A percentile compares a stretch with the other conserved stretches of the same genome.
Conservation (phyloP, 768 basidiomycete genomes). For the Lanmaoa rubissima region DNA sequence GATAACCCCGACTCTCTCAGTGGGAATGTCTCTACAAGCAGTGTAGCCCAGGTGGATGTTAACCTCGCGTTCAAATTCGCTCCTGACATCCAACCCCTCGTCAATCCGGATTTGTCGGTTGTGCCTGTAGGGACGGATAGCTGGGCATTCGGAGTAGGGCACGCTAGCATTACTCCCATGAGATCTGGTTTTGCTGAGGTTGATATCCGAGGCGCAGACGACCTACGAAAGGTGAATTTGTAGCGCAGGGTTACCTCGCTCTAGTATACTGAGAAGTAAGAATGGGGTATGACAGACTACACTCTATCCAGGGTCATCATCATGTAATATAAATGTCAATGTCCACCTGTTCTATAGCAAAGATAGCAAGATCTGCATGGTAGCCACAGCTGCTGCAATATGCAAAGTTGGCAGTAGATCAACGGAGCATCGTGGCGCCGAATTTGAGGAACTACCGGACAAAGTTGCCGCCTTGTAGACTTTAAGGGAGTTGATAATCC, state of each 20-base stretch:
- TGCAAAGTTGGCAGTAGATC: constrained; percentile 6
- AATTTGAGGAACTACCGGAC: constrained; percentile 34
- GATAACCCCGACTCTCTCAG: constrained; percentile 45
- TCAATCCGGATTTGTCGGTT: constrained; percentile 53
- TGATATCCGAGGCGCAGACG: constrained; percentile 1
- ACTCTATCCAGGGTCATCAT: constrained; percentile 8
- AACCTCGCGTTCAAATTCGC: constrained; percentile 72
- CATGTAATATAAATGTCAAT: constrained; percentile 11
- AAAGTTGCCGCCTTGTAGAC: constrained; percentile 64
- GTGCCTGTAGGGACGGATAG: constrained; percentile 81
- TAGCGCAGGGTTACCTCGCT: constrained; percentile 44
- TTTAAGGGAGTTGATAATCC: constrained; percentile 77
- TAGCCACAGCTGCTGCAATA: constrained; percentile 5
- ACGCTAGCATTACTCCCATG: constrained; percentile 75
- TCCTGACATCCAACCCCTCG: constrained; percentile 66
- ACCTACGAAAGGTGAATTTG: constrained; percentile 17
- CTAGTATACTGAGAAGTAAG: background rate
- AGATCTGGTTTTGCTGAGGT: constrained; percentile 70
- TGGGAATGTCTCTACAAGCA: background rate
- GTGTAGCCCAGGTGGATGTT: constrained; percentile 21
- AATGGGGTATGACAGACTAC: background rate
- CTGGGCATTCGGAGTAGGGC: constrained; percentile 73
- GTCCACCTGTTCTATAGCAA: constrained; percentile 15
- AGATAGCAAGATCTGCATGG: constrained; percentile 17
- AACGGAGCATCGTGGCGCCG: constrained; percentile 1